These are phyloP conservation scores for Entrophospora sp. DNA, from an alignment of 192 early-diverging fungal species.

Conservation along the genomic window DNA sequence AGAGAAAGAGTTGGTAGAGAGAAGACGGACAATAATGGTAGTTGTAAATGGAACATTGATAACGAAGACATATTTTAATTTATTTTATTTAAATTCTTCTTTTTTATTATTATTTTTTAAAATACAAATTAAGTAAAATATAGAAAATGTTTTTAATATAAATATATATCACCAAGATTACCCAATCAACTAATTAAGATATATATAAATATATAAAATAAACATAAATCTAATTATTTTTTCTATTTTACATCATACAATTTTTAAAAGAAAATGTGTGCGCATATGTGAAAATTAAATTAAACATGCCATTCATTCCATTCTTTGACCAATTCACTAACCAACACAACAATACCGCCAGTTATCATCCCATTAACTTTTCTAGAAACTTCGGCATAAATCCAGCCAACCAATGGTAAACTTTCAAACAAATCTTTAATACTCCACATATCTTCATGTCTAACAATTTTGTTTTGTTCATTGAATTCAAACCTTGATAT, in stretches of 20 bases:
- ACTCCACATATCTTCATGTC: constrained; percentile 20
- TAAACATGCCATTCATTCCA: constrained; percentile 7
- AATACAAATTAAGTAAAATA: too few species aligned
- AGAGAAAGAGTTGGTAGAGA: constrained; percentile 38
- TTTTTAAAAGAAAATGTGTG: too few species aligned
- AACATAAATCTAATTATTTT: too few species aligned
- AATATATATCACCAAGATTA: too few species aligned
- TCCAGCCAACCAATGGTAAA: constrained; percentile 17
- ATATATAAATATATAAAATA: too few species aligned
- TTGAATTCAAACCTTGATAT: constrained; percentile 14
- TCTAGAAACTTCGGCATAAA: constrained; percentile 14
- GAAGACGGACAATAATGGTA: constrained; percentile 20
- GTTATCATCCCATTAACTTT: constrained; percentile 8
- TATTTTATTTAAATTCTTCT: too few species aligned
- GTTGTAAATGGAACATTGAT: constrained; percentile 35
- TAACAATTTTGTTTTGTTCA: constrained; percentile 19
- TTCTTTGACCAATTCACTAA: background rate
- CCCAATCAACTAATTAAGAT: too few species aligned
- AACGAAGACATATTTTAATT: constrained; percentile 40
- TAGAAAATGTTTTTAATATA: too few species aligned
- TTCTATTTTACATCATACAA: too few species aligned
- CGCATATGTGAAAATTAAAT: too few species aligned
- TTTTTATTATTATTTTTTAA: too few species aligned
- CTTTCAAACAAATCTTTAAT: constrained; percentile 12
- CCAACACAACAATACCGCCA: background rate